A percentile compares a stretch with the other conserved stretches of the same genome.
These are phyloP conservation scores for Rhynchospora breviuscula DNA, from an alignment of 176 grass and related monocot genomes.

Conservation along the genomic window DNA sequence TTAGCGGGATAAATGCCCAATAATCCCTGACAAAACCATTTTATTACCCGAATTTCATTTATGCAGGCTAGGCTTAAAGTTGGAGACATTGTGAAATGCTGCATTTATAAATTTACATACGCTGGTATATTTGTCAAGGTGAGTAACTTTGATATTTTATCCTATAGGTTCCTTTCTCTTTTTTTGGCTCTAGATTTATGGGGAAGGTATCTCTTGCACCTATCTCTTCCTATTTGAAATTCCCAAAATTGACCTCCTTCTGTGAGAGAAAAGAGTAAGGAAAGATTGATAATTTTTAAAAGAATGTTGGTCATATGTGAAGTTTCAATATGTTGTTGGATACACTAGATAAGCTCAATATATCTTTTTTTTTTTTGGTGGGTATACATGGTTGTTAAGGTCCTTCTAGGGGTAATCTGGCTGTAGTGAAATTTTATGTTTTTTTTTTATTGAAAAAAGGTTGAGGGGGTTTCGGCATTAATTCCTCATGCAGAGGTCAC, in stretches of 20 bases:
- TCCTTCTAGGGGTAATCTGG: background rate
- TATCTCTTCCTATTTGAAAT: slow-evolving; percentile 3
- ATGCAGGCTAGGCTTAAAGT: slow-evolving; percentile 76
- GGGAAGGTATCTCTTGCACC: background rate
- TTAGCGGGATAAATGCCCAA: background rate
- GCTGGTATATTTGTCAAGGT: slow-evolving; percentile 98
- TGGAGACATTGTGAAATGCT: slow-evolving; percentile 74
- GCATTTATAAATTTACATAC: slow-evolving; percentile 75
- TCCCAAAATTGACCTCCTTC: background rate
- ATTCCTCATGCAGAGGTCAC: slow-evolving; percentile 83
- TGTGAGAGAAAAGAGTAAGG: background rate
- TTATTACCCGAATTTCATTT: slow-evolving; percentile 20
- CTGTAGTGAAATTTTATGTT: background rate
- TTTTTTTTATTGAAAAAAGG: slow-evolving; percentile 34
- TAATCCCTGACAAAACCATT: background rate
- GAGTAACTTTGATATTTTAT: slow-evolving; percentile 11
- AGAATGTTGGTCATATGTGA: background rate
- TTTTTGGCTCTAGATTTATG: background rate
- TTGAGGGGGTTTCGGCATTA: slow-evolving; percentile 80
- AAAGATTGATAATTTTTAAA: background rate
- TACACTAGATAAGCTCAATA: background rate
- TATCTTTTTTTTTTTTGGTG: background rate
- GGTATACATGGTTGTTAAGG: background rate
- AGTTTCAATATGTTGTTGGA: background rate
- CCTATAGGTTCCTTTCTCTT: no score